Evolutionary conservation across 192 early-diverging fungal genomes (phyloP).

Genomic region (Coemansia sp.): DNA sequence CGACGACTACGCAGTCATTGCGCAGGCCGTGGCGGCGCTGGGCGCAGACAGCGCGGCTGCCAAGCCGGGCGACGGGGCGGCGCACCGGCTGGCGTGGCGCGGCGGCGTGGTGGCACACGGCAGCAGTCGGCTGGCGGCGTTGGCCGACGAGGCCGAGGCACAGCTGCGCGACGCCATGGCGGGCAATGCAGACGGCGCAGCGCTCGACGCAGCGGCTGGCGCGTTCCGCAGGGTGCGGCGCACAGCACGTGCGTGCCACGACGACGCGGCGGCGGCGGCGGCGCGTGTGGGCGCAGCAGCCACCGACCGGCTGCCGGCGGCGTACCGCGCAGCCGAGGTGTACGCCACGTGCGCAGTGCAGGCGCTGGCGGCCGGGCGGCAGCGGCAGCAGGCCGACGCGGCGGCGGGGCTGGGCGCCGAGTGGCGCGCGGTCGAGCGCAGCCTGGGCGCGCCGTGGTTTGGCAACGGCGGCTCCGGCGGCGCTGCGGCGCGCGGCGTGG

Average conservation of each 20-base stretch:
- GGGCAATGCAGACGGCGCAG: neutral
- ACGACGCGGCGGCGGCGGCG: slow-evolving; percentile 21
- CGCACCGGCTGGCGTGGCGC: slow-evolving; percentile 33
- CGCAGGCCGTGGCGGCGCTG: slow-evolving; percentile 13
- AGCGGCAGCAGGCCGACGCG: slow-evolving; percentile 12
- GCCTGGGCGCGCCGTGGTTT: slow-evolving; percentile 1
- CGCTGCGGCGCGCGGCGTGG: neutral
- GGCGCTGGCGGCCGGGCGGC: slow-evolving; percentile 12
- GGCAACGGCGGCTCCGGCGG: neutral
- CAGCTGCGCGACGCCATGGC: slow-evolving; percentile 4
- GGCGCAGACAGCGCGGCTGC: neutral
- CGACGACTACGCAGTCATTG: slow-evolving; percentile 10
- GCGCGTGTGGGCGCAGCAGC: slow-evolving; percentile 25
- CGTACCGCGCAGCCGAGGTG: slow-evolving; percentile 30
- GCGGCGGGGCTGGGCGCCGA: slow-evolving; percentile 9
- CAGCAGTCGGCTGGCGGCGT: slow-evolving; percentile 17
- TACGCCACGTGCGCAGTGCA: slow-evolving; percentile 20
- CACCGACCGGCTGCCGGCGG: slow-evolving; percentile 24
- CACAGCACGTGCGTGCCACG: slow-evolving; percentile 18
- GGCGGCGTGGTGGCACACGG: slow-evolving; percentile 22
- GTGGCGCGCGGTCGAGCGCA: too few species aligned
- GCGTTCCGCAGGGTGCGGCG: slow-evolving; percentile 17
- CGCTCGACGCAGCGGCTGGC: neutral
- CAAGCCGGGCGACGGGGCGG: slow-evolving; percentile 2
- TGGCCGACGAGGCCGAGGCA: slow-evolving; percentile 13